Base-by-base conservation (phyloP, 2,329 filamentous ascomycete species). In the Orbilia ellipsospora region DNA sequence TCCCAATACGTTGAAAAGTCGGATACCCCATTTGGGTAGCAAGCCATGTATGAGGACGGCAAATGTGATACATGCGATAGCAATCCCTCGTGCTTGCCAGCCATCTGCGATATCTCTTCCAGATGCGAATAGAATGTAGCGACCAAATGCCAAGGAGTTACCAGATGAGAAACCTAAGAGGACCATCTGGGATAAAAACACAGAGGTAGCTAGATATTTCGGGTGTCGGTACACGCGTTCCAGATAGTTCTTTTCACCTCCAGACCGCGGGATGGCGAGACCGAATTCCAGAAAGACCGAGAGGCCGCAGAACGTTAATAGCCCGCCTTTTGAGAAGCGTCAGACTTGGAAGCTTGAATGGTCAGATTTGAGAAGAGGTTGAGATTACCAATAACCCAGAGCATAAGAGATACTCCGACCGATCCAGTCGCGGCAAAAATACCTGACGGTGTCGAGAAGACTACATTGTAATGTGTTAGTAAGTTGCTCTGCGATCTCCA, bases 181-280 rank as follows among this genome's bases (percentile, higher is more conserved):
- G 54, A 89, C 83, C 86, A 89, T 88, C 80, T 89, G 87, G 0
- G 87, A 83, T 2, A 87, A 87, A 40, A 90, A 83, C 1, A 90
- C 84, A 75, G 86, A 88, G 0, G 87, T 88, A 0, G 87, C 85
- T 0, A 90, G 81, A 80, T 88, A 88, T 68, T 84, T 85, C 0
- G 88, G 88, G 20, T 83, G 85, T 1, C 84, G 84, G 81, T 89
- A 90, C 15, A 88, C 86, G n/a, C 86, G 84, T 79, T 90, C 88
- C 13, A 90, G 86, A 79, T 90, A 90, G 80, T 89, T 88, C 83
- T 90, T 90, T 77, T 90, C 88, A 18, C 88, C 88, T 13, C 88
- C 88, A 13, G 87, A 88, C 42, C 86, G 83, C 1, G 88, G 88
- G 42, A 89, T 88, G 2, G 87, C 87, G 2, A 88, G 84, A 23